Conservation (phyloP, 305 asterid genomes). For the Rubia balearica region DNA sequence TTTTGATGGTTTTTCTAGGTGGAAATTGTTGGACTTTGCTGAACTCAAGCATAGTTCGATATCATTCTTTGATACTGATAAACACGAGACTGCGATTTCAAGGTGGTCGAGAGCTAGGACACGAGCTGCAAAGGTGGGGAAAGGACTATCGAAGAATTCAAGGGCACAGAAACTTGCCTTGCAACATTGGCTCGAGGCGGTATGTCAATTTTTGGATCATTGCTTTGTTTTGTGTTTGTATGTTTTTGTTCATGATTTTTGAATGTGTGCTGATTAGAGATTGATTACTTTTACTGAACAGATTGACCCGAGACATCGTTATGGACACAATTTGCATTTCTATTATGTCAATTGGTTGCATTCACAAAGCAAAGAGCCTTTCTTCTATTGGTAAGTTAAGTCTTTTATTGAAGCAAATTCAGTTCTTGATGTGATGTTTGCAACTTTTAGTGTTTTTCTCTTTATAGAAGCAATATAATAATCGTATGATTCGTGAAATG, state of each 20-base stretch:
- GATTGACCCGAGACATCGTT: slow-evolving; percentile 98
- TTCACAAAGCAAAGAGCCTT: slow-evolving; percentile 91
- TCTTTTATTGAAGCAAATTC: slow-evolving; percentile 5
- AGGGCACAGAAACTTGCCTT: slow-evolving; percentile 92
- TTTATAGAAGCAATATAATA: slow-evolving; percentile 1
- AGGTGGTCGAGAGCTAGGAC: slow-evolving; percentile 96
- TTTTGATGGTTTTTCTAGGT: slow-evolving; percentile 22
- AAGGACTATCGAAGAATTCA: slow-evolving; percentile 79
- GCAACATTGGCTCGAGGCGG: slow-evolving; percentile 99
- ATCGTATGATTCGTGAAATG: slow-evolving; percentile 10
- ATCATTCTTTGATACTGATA: slow-evolving; percentile 72
- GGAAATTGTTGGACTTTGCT: slow-evolving; percentile 86
- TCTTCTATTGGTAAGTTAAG: slow-evolving; percentile 78
- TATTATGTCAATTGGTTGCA: slow-evolving; percentile 76
- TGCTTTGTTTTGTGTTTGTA: neutral
- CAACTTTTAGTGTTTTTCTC: neutral
- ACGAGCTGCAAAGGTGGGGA: slow-evolving; percentile 94
- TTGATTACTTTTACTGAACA: slow-evolving; percentile 22
- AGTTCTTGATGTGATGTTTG: neutral
- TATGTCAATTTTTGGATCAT: slow-evolving; percentile 29
- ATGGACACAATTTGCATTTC: slow-evolving; percentile 93
- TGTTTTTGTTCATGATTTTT: neutral
- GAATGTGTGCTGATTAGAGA: slow-evolving; percentile 8
- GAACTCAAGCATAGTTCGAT: slow-evolving; percentile 90
- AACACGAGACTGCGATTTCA: slow-evolving; percentile 80